Evolutionary conservation across 352 stramenopile genomes (phyloP).

Genomic region (Pythium volutum): DNA sequence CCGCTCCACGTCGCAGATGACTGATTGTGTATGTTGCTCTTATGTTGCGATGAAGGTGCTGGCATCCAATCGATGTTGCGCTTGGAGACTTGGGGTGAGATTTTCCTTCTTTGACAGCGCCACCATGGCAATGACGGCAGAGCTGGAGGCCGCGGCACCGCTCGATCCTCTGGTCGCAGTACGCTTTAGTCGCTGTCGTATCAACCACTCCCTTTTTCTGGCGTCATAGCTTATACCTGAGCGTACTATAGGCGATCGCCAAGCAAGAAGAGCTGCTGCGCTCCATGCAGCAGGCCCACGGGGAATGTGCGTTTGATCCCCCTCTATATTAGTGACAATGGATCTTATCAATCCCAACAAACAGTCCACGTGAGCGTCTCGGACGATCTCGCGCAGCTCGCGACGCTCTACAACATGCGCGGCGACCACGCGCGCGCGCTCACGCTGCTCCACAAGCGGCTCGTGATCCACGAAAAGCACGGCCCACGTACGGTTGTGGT

Average conservation of each 20-base stretch:
- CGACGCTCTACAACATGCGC: slow-evolving; percentile 67
- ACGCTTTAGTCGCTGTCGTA: too few species aligned
- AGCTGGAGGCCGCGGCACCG: neutral
- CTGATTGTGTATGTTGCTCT: neutral
- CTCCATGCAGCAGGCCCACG: slow-evolving; percentile 40
- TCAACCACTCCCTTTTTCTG: neutral
- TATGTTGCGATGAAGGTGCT: slow-evolving; percentile 3
- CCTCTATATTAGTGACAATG: neutral
- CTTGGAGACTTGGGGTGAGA: neutral
- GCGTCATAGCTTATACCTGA: neutral
- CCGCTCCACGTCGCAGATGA: neutral
- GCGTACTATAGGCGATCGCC: slow-evolving; percentile 32
- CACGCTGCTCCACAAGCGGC: slow-evolving; percentile 60
- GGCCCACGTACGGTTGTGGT: slow-evolving; percentile 38
- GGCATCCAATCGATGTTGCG: neutral
- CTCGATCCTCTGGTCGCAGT: slow-evolving; percentile 26
- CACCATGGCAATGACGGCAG: neutral
- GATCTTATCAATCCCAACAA: too few species aligned
- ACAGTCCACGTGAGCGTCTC: slow-evolving; percentile 51
- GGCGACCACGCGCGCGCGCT: slow-evolving; percentile 64
- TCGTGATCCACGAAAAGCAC: slow-evolving; percentile 85
- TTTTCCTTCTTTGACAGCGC: neutral
- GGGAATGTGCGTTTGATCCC: slow-evolving; percentile 40
- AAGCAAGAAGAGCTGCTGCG: slow-evolving; percentile 47
- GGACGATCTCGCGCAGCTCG: slow-evolving; percentile 66